Conservation (phyloP, 495 filamentous ascomycete species). For the Umbilicaria muhlenbergii region DNA sequence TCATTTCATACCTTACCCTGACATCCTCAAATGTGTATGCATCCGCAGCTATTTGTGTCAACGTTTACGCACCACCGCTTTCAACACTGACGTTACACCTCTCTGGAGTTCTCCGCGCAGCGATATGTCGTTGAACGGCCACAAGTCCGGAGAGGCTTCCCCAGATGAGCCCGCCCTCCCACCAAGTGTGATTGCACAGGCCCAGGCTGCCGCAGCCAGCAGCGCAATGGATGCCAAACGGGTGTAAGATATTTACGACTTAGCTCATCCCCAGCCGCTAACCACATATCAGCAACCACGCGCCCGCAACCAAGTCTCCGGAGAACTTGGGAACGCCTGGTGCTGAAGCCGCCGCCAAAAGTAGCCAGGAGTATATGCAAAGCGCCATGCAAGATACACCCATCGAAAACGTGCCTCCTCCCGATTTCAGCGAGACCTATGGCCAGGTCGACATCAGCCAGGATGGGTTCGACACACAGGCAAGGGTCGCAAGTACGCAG, state of each 20-base stretch:
- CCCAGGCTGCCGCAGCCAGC: conserved; percentile 18
- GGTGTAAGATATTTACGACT: no score
- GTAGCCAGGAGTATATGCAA: background rate
- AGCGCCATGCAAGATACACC: conserved; percentile 3
- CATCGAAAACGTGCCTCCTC: conserved; percentile 23
- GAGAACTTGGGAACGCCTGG: background rate
- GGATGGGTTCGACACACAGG: conserved; percentile 37
- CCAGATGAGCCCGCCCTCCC: conserved; percentile 6
- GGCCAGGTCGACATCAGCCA: conserved; percentile 33
- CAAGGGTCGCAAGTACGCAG: conserved; percentile 25
- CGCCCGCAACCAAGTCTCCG: background rate
- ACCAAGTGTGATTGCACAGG: conserved; percentile 17
- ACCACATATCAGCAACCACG: no score
- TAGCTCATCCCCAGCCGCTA: no score
- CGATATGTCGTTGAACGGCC: no score
- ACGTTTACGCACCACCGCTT: no score
- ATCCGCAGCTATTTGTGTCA: no score
- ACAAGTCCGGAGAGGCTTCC: no score
- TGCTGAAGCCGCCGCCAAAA: background rate
- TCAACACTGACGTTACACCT: no score
- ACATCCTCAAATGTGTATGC: no score
- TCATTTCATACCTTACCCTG: no score
- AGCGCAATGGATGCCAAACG: conserved; percentile 2
- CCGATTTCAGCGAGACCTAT: conserved; percentile 32
- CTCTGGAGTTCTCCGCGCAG: no score